phyloP scores from a whole-genome alignment of 805 yeast species.

The Metschnikowia santaceciliae region DNA sequence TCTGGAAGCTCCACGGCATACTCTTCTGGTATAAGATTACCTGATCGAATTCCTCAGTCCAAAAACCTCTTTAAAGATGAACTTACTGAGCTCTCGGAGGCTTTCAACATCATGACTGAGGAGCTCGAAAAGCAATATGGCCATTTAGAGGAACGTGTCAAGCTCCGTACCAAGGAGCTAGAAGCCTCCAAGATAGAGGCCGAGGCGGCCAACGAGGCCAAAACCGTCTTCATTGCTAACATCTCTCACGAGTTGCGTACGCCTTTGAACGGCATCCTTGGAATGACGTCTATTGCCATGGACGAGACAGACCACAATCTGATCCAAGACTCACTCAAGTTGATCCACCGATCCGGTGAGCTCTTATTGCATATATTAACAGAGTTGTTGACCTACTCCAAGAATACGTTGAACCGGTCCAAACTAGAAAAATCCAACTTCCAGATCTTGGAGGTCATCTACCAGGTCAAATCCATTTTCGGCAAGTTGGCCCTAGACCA shows the following conservation, averaged over 20 bases:
- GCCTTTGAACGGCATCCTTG: constrained; percentile 92
- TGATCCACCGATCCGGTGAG: constrained; percentile 91
- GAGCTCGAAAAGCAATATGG: constrained; percentile 81
- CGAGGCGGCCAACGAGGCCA: constrained; percentile 94
- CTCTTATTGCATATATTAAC: constrained; percentile 82
- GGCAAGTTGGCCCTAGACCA: constrained; percentile 75
- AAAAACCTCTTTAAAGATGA: constrained; percentile 70
- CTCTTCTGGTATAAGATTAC: constrained; percentile 38
- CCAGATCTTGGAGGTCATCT: constrained; percentile 71
- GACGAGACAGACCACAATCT: constrained; percentile 69
- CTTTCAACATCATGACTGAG: constrained; percentile 88
- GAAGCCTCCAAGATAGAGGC: constrained; percentile 87
- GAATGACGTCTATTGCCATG: constrained; percentile 93
- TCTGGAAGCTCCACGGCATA: constrained; percentile 34
- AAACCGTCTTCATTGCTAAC: constrained; percentile 88
- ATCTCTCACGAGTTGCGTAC: constrained; percentile 93
- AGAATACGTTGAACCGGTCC: constrained; percentile 80
- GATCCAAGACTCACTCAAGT: constrained; percentile 69
- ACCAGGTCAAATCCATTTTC: constrained; percentile 83
- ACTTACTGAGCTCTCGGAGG: constrained; percentile 79
- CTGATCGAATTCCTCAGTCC: constrained; percentile 32
- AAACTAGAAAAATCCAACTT: constrained; percentile 82
- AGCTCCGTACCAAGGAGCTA: constrained; percentile 78
- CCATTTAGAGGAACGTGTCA: constrained; percentile 83
- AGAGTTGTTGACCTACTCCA: constrained; percentile 87